Conservation (phyloP, 2,329 filamentous ascomycete species). For the Sporothrix pallida region DNA sequence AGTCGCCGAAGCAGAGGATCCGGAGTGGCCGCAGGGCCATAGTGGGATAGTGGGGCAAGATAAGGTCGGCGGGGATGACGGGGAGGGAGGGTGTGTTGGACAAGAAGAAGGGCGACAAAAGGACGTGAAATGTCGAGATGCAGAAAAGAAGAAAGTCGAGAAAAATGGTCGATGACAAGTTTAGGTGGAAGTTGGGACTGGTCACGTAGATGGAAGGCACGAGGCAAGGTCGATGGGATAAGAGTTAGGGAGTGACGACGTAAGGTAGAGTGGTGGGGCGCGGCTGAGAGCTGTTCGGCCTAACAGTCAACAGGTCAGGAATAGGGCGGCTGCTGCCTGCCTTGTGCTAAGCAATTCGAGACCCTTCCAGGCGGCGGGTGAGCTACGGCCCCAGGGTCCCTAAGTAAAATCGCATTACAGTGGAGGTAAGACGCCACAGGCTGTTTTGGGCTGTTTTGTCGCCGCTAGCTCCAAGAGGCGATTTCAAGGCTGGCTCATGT, state of each 20-base stretch:
- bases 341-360: not conserved
- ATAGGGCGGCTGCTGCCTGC: constrained; percentile 4
- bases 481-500: too few relatives aligned
- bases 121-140: not conserved
- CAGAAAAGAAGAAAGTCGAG: not conserved
- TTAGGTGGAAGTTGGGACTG: not conserved
- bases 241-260: not conserved
- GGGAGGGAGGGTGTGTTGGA: too few relatives aligned
- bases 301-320: not conserved
- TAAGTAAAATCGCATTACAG: not conserved
- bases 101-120: too few relatives aligned
- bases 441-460: not conserved
- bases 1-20: constrained; percentile 70
- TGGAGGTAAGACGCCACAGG: not conserved
- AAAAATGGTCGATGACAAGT: not conserved
- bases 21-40: constrained; percentile 49
- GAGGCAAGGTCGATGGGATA: not conserved
- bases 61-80: too few relatives aligned
- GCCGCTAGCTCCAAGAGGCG: not conserved
- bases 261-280: not conserved
- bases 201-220: not conserved
- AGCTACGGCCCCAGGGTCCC: not conserved
- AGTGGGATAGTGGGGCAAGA: not conserved
- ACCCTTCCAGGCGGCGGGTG: constrained; percentile 1
- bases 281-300: not conserved